Conservation (phyloP, 768 basidiomycete genomes). For the Fistulinella prunicolor region DNA sequence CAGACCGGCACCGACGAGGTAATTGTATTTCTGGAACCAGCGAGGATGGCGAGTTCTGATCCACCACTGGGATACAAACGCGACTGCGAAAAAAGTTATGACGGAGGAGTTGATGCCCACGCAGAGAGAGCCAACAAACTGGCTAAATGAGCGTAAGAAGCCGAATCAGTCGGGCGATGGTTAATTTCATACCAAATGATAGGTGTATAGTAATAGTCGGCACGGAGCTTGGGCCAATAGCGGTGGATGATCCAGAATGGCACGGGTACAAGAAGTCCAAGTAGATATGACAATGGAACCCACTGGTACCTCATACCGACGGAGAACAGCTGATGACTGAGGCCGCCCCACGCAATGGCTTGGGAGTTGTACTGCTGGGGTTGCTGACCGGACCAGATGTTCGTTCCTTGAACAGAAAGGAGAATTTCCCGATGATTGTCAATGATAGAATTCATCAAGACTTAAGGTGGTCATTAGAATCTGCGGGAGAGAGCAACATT, state of each 20-base stretch:
- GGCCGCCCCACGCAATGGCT: conserved; percentile 42
- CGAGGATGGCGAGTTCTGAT: conserved; percentile 53
- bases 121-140: conserved; percentile 39
- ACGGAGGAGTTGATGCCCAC: conserved; percentile 55
- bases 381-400: conserved; percentile 33
- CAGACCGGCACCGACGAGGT: conserved; percentile 59
- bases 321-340: conserved; percentile 35
- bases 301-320: conserved; percentile 34
- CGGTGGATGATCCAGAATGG: conserved; percentile 42
- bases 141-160: not conserved
- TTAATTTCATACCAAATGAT: not conserved
- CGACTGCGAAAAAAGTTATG: conserved; percentile 48
- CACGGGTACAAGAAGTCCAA: conserved; percentile 36
- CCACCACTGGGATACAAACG: conserved; percentile 59
- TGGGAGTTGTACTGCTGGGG: conserved; percentile 31
- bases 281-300: conserved; percentile 39
- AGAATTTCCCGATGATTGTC: conserved; percentile 49
- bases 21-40: conserved; percentile 70
- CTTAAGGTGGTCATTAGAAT: not conserved
- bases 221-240: conserved; percentile 32
- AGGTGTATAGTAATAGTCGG: conserved; percentile 33
- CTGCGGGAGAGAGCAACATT: conserved; percentile 12
- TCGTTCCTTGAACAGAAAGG: conserved; percentile 53
- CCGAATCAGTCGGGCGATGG: not conserved
- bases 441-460: conserved; percentile 57